phyloP scores from a whole-genome alignment of 495 filamentous ascomycete genomes.

The Staphylotrichum longicolle region DNA sequence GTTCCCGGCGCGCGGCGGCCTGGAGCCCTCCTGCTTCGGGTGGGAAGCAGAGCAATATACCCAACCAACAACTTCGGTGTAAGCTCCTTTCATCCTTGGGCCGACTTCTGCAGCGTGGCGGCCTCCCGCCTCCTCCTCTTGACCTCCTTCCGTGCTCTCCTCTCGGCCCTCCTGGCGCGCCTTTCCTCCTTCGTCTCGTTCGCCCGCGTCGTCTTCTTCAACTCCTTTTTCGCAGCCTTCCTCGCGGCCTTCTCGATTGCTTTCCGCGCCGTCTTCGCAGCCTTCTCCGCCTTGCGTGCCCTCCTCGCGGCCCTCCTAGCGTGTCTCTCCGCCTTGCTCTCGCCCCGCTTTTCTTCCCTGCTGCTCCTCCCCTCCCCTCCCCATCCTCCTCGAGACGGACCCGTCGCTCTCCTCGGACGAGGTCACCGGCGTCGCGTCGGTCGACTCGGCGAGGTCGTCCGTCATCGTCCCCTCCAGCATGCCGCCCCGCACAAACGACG shows the following conservation, averaged over 20 bases:
- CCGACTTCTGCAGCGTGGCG: background rate
- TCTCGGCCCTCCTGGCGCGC: constrained; percentile 42
- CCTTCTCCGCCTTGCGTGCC: constrained; percentile 28
- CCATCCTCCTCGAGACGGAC: background rate
- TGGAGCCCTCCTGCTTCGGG: background rate
- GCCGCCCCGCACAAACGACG: constrained; percentile 75
- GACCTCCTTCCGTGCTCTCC: constrained; percentile 46
- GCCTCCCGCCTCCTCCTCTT: constrained; percentile 30
- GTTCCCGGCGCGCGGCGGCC: background rate
- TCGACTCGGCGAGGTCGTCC: constrained; percentile 17
- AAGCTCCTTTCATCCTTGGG: constrained; percentile 16
- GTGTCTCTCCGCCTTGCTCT: constrained; percentile 41
- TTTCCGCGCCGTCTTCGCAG: constrained; percentile 17
- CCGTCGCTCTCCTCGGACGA: constrained; percentile 18
- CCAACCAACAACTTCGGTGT: background rate
- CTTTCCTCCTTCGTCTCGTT: constrained; percentile 42
- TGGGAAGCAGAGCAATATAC: constrained; percentile 4
- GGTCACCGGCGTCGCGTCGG: constrained; percentile 20
- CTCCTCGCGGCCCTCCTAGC: constrained; percentile 38
- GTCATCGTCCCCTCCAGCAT: constrained; percentile 61
- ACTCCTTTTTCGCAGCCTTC: constrained; percentile 29
- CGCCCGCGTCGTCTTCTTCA: constrained; percentile 27
- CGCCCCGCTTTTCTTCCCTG: constrained; percentile 24
- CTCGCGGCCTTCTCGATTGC: constrained; percentile 16
- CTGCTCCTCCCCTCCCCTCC: too few relatives aligned